phyloP scores from a whole-genome alignment of 2,329 filamentous ascomycete species.

The Exserohilum rostratum region DNA sequence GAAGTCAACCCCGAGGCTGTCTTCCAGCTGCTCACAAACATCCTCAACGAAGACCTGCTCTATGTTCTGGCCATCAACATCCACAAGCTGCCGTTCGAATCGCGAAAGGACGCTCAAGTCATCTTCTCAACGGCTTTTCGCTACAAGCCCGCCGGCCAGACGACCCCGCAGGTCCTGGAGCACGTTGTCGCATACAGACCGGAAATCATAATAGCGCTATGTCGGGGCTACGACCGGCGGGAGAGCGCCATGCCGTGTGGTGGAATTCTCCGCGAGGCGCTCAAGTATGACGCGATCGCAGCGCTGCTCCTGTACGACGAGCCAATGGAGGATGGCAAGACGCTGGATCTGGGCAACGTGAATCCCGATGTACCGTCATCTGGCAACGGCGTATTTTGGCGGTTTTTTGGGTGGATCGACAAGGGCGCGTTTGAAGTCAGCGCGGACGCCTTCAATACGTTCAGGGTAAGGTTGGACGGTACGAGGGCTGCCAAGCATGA shows the following conservation, averaged over 20 bases:
- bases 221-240: constrained; percentile 85
- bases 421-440: constrained; percentile 95
- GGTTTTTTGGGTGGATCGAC: constrained; percentile 97
- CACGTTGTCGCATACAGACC: constrained; percentile 87
- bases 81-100: constrained; percentile 88
- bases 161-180: constrained; percentile 82
- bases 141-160: constrained; percentile 75
- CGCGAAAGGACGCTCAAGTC: constrained; percentile 91
- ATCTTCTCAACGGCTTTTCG: constrained; percentile 95
- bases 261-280: constrained; percentile 83
- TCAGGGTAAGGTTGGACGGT: constrained; percentile 68
- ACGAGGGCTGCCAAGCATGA: not conserved
- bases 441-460: constrained; percentile 96
- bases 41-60: constrained; percentile 89
- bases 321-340: constrained; percentile 72
- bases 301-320: constrained; percentile 94
- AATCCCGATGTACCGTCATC: constrained; percentile 76
- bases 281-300: constrained; percentile 89
- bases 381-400: constrained; percentile 90
- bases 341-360: constrained; percentile 77
- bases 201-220: constrained; percentile 85
- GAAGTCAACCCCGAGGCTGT: constrained; percentile 88
- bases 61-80: constrained; percentile 82
- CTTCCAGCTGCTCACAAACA: constrained; percentile 79
- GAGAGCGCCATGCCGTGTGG: constrained; percentile 93